phyloP scores from a whole-genome alignment of 768 basidiomycete genomes.

The Leucosporidium yakuticum region DNA sequence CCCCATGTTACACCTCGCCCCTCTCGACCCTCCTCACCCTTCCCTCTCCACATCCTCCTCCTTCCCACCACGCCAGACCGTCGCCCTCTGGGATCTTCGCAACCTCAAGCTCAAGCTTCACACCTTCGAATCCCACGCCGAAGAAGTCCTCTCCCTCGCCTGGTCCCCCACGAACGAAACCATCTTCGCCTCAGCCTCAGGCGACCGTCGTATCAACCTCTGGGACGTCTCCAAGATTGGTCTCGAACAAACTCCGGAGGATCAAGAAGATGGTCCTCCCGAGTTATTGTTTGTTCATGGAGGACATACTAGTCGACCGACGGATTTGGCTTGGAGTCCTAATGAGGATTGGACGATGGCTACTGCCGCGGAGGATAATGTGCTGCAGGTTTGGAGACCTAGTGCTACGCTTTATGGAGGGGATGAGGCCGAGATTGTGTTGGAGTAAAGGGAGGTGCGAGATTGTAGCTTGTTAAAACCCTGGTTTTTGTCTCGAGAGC shows the following conservation, averaged over 20 bases:
- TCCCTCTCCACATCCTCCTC: neutral
- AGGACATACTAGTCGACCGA: conserved; percentile 59
- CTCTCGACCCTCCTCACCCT: neutral
- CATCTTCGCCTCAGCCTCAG: conserved; percentile 88
- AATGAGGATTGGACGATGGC: conserved; percentile 37
- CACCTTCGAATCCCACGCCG: conserved; percentile 84
- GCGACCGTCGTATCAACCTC: conserved; percentile 85
- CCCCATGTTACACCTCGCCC: neutral
- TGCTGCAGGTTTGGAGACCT: conserved; percentile 96
- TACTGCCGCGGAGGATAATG: conserved; percentile 82
- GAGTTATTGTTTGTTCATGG: conserved; percentile 95
- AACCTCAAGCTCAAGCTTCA: conserved; percentile 65
- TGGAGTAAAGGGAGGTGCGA: conserved; percentile 43
- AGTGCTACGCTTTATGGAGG: conserved; percentile 82
- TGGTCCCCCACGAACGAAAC: conserved; percentile 94
- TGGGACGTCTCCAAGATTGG: conserved; percentile 93
- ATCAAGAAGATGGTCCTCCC: conserved; percentile 96
- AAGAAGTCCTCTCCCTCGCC: conserved; percentile 85
- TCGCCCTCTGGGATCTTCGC: conserved; percentile 80
- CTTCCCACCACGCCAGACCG: conserved; percentile 56
- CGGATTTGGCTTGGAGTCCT: conserved; percentile 95
- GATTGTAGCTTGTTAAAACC: neutral
- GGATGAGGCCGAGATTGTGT: conserved; percentile 79
- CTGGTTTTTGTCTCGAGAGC: too few relatives aligned
- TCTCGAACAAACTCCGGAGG: conserved; percentile 92